Evolutionary conservation across 352 stramenopile genomes (phyloP).

Genomic region (Phytophthora citricola): DNA sequence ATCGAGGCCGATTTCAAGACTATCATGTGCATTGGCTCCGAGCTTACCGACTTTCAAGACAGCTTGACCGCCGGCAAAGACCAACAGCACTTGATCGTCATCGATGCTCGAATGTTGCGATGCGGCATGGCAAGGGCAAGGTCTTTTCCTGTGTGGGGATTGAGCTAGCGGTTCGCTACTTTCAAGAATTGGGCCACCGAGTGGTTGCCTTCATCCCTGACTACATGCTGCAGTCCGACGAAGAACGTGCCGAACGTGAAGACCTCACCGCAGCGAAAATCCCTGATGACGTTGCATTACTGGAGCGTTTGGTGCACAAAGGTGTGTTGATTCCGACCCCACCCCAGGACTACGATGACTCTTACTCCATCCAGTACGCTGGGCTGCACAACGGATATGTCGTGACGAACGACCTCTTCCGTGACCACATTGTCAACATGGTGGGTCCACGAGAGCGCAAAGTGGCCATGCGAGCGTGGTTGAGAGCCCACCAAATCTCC

Average conservation of each 20-base stretch:
- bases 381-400: constrained; percentile 75
- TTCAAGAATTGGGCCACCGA: constrained; percentile 67
- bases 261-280: constrained; percentile 58
- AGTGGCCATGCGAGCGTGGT: constrained; percentile 67
- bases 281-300: constrained; percentile 73
- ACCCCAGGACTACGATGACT: constrained; percentile 90
- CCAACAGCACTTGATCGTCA: constrained; percentile 63
- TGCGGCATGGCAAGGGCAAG: constrained; percentile 77
- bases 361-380: constrained; percentile 92
- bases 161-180: constrained; percentile 78
- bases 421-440: constrained; percentile 84
- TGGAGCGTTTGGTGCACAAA: constrained; percentile 73
- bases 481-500: constrained; percentile 80
- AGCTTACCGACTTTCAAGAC: constrained; percentile 37
- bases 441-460: constrained; percentile 62
- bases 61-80: constrained; percentile 16
- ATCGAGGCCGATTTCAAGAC: constrained; percentile 41
- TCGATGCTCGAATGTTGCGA: constrained; percentile 84
- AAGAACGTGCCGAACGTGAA: constrained; percentile 43
- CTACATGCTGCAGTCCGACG: constrained; percentile 71
- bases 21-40: constrained; percentile 53
- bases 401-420: constrained; percentile 91
- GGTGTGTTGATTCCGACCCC: constrained; percentile 83
- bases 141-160: constrained; percentile 83
- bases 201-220: constrained; percentile 88